phyloP scores from a whole-genome alignment of 768 basidiomycete genomes.

The Mycena amicta region DNA sequence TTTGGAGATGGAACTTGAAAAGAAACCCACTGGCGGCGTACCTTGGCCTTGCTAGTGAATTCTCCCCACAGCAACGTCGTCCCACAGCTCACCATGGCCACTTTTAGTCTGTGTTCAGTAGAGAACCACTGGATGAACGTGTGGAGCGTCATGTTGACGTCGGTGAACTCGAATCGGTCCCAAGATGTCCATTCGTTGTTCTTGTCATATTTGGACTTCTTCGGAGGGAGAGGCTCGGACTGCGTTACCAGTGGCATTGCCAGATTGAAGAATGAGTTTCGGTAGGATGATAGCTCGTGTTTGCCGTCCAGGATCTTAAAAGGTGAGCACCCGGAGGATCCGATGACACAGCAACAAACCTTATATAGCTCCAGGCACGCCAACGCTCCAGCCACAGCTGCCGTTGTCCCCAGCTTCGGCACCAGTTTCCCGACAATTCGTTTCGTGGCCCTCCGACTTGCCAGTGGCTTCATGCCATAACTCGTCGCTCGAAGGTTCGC shows the following conservation, averaged over 20 bases:
- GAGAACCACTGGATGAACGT: neutral
- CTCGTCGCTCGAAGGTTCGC: neutral
- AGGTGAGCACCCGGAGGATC: neutral
- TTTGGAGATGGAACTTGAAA: neutral
- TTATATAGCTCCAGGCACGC: neutral
- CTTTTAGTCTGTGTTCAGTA: neutral
- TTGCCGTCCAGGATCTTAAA: neutral
- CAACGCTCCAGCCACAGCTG: neutral
- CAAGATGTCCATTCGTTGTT: neutral
- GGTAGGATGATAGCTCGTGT: neutral
- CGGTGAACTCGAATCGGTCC: neutral
- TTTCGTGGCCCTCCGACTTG: neutral
- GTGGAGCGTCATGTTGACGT: neutral
- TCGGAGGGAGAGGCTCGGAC: neutral
- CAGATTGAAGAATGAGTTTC: neutral
- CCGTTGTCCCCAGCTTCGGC: neutral
- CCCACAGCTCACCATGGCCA: neutral
- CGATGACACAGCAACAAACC: neutral
- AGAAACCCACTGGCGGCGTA: neutral
- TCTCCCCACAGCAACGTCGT: neutral
- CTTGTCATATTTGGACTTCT: neutral
- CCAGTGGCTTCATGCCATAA: neutral
- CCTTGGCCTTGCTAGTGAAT: neutral
- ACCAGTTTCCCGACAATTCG: neutral
- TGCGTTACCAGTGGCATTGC: neutral